Base-by-base conservation (phyloP, 2,329 filamentous ascomycete species). In the Basipetospora chlamydospora region DNA sequence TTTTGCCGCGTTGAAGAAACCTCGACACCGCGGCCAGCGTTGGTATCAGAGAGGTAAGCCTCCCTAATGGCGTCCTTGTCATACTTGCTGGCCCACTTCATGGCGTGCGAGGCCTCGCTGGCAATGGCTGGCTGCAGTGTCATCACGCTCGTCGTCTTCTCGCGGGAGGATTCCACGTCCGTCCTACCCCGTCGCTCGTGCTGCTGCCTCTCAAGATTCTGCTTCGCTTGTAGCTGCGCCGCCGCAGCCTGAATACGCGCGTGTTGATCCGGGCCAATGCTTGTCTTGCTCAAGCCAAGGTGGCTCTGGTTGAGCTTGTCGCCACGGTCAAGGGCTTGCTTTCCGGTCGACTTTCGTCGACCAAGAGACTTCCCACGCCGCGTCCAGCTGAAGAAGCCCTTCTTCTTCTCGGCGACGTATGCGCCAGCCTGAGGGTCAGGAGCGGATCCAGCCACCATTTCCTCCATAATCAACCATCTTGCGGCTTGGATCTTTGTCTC, bases 51-150 rank as follows among this genome's bases (percentile, higher is more conserved):
- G 35, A 96, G 66, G 56, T 96, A 96, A n/a, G 83, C 77, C 44
- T 84, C 77, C 37, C 86, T 77, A 43, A 93, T 79, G 6, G 79
- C 67, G 49, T 90, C 78, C 58, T 90, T 92, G 58, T 96, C 90
- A 53, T 95, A 96, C 49, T 86, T 86, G 56, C 70, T 88, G 22
- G 88, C 85, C 90, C 90, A 98, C 56, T 94, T 93, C 77, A 98
- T 80, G 1, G 90, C 90, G 17, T 86, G 82, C 7, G 82, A 90
- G 13, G 87, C 88, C 54, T 94, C 90, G 37, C 69, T 85, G 49
- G 87, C 67, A 42, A 96, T 80, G 37, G 77, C 71, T 2, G 86
- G 81, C 52, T 94, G 87, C 32, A 96, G 63, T 3, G 86, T 94
- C 50, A 95, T 70, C 39, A 93, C 73, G 45, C 90, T 98, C 55